Base-by-base conservation (phyloP, 441 rosid species). In the Brassica balearica region DNA sequence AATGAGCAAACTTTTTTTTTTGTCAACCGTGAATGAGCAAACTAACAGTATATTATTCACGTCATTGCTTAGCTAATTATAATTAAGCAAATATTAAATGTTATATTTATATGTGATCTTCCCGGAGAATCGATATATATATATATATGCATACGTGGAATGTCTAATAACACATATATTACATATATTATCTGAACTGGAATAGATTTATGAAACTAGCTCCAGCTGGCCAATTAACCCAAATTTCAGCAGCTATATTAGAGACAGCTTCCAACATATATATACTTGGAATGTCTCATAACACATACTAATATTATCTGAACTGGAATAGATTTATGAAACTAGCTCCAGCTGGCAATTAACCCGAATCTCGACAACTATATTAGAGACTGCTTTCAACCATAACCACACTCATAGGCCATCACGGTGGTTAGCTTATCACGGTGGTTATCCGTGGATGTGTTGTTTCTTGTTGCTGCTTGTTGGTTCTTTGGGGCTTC, bases 371-470 rank as follows among this genome's bases (percentile, higher is more conserved):
- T 36, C 43, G 17, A 32, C 53, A 56, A 7, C 38, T 63, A 17
- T 17, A 27, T 11, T 7, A 53, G 71, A 9, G 22, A 11, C 58
- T 36, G 48, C 34, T 77, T 64, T 58, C 66, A 77, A 71, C 76
- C 71, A 77, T 64, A 77, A 77, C 20, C 76, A 77, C 80, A 64
- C 80, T 77, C 70, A 70, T 32, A n/a, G n/a, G n/a, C n/a, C n/a
- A n/a, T n/a, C n/a, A n/a, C n/a, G n/a, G n/a, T n/a, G 27, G 27
- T 25, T 25, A 25, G 27, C 27, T 25, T 25, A 25, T 25, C 27
- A 25, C 27, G 27, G 27, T 25, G 27, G 27, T 25, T 25, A 25
- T 25, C 27, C 27, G 27, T 25, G 27, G 27, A 25, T 25, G 27
- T 25, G 27, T 25, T 25, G 27, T 25, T 25, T 25, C 27, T 25